Base-by-base conservation (phyloP, 2,329 filamentous ascomycete species). In the Elsinoe necatrix region DNA sequence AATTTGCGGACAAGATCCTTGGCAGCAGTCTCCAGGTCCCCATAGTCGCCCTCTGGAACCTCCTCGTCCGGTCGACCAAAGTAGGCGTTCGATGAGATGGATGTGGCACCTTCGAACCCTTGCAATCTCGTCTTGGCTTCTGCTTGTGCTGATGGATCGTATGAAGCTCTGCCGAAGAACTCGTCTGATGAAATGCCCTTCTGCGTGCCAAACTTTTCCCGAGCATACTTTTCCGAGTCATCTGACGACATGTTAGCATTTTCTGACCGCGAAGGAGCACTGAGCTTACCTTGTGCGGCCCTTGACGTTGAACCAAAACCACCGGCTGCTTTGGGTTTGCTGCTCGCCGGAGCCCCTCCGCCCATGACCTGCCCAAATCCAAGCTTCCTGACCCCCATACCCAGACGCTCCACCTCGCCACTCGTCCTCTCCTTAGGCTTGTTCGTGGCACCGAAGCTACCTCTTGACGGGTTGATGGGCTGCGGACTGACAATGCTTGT, bases 151-250 rank as follows among this genome's bases (percentile, higher is more conserved):
- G 78, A 79, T 35, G 91, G 84, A 69, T 98, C 91, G 72, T 85
- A 97, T 56, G 81, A 75, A 55, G 90, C 89, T 70, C 93, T 92
- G 66, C 92, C 90, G 69, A 98, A 98, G 79, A 95, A 98, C 70
- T 98, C 93, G 70, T 98, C 93, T 0, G 91, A 96, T 0, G 90
- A 96, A 63, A 98, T 98, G 64, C 88, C 88, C 77, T 97, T 97
- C 71, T 98, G 93, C 42, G 73, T 74, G 59, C 91, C 92, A 67
- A 98, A 98, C 72, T 95, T 95, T 67, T 81, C 77, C 65, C 88
- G 87, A 4, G 91, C 89, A 68, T 89, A 95, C 67, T 82, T 84
- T 66, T 96, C 83, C 56, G 86, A 84, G 58, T 96, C 89, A 48
- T 83, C 80, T 77, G 65, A 16, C 42, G 29, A 2, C 23, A 14